Evolutionary conservation across 2,329 filamentous ascomycete genomes (phyloP).

Genomic region (Gaeumannomyces sp.): DNA sequence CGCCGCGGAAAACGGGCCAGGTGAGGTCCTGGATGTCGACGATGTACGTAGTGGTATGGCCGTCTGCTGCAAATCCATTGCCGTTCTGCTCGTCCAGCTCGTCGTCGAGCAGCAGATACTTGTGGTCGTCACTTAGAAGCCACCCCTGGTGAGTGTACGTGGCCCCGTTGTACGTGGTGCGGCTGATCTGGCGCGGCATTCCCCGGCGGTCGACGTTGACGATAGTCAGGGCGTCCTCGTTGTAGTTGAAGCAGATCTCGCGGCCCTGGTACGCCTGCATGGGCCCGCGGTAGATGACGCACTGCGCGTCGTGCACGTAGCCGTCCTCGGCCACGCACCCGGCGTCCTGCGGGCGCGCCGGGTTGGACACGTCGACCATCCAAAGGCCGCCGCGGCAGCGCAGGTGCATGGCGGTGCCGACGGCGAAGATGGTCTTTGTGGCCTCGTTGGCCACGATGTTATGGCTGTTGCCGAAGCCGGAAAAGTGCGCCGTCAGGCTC

Average conservation of each 20-base stretch:
- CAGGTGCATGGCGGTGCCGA: slow-evolving; percentile 36
- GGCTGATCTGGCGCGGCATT: neutral
- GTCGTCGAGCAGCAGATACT: slow-evolving; percentile 42
- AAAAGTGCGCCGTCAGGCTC: slow-evolving; percentile 6
- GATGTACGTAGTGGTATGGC: slow-evolving; percentile 41
- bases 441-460: slow-evolving; percentile 14
- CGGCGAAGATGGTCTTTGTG: slow-evolving; percentile 33
- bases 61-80: slow-evolving; percentile 20
- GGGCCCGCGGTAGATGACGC: slow-evolving; percentile 46
- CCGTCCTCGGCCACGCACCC: slow-evolving; percentile 48
- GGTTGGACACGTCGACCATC: slow-evolving; percentile 51
- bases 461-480: slow-evolving; percentile 8
- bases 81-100: slow-evolving; percentile 40
- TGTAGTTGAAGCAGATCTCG: slow-evolving; percentile 53
- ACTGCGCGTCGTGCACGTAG: slow-evolving; percentile 58
- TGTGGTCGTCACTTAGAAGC: slow-evolving; percentile 36
- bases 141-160: slow-evolving; percentile 52
- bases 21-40: slow-evolving; percentile 40
- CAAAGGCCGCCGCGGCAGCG: slow-evolving; percentile 47
- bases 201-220: slow-evolving; percentile 25
- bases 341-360: slow-evolving; percentile 43
- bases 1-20: slow-evolving; percentile 34
- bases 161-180: slow-evolving; percentile 46
- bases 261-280: slow-evolving; percentile 38
- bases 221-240: slow-evolving; percentile 44